Conservation (phyloP, 23 red algal species). For the Gracilaria gracilis region DNA sequence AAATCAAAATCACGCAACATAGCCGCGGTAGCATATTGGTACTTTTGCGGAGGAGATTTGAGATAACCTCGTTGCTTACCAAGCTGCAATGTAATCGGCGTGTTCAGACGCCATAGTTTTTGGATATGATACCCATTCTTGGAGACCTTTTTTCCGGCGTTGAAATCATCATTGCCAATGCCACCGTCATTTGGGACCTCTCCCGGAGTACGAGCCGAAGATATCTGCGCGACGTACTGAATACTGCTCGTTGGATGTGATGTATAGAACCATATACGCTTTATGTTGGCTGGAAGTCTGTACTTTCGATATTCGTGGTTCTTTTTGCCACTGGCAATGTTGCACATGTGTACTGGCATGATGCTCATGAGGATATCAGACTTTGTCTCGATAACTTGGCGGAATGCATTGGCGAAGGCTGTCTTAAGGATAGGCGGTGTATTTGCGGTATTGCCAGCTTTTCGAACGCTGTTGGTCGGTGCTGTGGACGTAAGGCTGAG, state of each 20-base stretch:
- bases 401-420: not conserved
- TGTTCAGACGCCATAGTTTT: not conserved
- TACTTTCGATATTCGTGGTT: conserved; percentile 38
- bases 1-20: not conserved
- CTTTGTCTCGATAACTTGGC: not conserved
- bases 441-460: too few relatives aligned
- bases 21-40: not conserved
- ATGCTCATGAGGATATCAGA: conserved; percentile 20
- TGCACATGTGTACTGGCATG: conserved; percentile 24
- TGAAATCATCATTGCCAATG: conserved; percentile 39
- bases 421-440: too few relatives aligned
- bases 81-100: not conserved
- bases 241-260: not conserved
- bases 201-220: not conserved
- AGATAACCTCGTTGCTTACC: not conserved
- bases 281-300: not conserved
- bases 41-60: conserved; percentile 14
- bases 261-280: conserved; percentile 35
- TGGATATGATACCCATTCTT: conserved; percentile 10
- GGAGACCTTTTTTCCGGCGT: conserved; percentile 26
- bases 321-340: conserved; percentile 13
- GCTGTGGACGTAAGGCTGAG: too few relatives aligned
- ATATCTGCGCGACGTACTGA: not conserved
- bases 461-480: too few relatives aligned
- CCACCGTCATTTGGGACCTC: conserved; percentile 12